A percentile compares a stretch with the other conserved stretches of the same genome.
phyloP scores from a whole-genome alignment of 2,329 filamentous ascomycete species.

The Phaeosphaeria sp. region DNA sequence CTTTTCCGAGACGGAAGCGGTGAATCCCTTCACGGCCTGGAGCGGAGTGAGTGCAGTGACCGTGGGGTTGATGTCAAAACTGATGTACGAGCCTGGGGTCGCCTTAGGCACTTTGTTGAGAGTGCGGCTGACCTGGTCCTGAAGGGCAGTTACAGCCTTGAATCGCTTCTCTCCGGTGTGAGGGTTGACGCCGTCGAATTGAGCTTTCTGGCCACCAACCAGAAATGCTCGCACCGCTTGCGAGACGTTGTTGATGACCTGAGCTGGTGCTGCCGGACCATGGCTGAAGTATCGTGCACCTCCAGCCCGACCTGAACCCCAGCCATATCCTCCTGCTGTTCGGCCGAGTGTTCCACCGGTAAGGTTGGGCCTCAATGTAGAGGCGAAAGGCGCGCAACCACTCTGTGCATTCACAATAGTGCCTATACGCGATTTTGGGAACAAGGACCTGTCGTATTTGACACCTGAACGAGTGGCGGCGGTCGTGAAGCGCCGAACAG shows the following conservation, averaged over 20 bases:
- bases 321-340: slow-evolving; percentile 85
- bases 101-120: slow-evolving; percentile 65
- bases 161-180: slow-evolving; percentile 77
- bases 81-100: slow-evolving; percentile 79
- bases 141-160: slow-evolving; percentile 74
- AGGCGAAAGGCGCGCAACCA: slow-evolving; percentile 83
- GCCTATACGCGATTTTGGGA: slow-evolving; percentile 63
- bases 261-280: slow-evolving; percentile 80
- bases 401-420: slow-evolving; percentile 68
- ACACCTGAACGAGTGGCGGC: slow-evolving; percentile 49
- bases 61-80: slow-evolving; percentile 87
- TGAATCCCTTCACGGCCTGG: slow-evolving; percentile 62
- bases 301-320: slow-evolving; percentile 72
- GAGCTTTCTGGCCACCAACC: slow-evolving; percentile 86
- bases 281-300: slow-evolving; percentile 90
- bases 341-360: slow-evolving; percentile 86
- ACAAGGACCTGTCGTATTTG: slow-evolving; percentile 59
- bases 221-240: slow-evolving; percentile 90
- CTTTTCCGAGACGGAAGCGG: slow-evolving; percentile 45
- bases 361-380: slow-evolving; percentile 86
- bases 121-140: slow-evolving; percentile 74
- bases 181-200: slow-evolving; percentile 78
- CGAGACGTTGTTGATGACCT: slow-evolving; percentile 95
- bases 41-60: slow-evolving; percentile 85
- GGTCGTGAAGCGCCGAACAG: slow-evolving; percentile 61